phyloP scores from a whole-genome alignment of 805 yeast species.

The Pichia ethanolica region DNA sequence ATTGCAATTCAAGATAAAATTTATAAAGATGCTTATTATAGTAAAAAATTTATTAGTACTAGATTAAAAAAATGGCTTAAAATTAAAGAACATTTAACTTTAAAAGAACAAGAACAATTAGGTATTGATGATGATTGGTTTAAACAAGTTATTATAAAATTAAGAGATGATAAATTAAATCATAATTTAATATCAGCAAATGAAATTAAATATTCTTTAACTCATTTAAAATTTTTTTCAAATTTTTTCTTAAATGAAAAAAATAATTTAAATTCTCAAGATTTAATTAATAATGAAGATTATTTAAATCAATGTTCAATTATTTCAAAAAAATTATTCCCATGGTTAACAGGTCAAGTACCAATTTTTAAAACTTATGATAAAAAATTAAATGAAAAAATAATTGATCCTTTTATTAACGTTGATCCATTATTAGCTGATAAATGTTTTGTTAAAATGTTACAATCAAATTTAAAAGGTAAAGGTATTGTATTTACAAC shows the following conservation, averaged over 20 bases:
- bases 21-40: slow-evolving; percentile 25
- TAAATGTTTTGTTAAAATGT: slow-evolving; percentile 24
- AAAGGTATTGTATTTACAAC: slow-evolving; percentile 51
- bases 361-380: slow-evolving; percentile 35
- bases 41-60: slow-evolving; percentile 19
- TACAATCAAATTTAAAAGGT: slow-evolving; percentile 30
- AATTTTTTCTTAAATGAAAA: slow-evolving; percentile 15
- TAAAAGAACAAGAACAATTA: slow-evolving; percentile 17
- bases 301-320: slow-evolving; percentile 12
- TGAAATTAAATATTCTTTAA: slow-evolving; percentile 20
- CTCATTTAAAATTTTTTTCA: slow-evolving; percentile 23
- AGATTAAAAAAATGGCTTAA: slow-evolving; percentile 24
- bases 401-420: slow-evolving; percentile 9
- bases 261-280: slow-evolving; percentile 2
- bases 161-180: slow-evolving; percentile 17
- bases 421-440: not conserved
- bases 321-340: slow-evolving; percentile 27
- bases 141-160: slow-evolving; percentile 14
- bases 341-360: slow-evolving; percentile 33
- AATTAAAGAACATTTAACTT: slow-evolving; percentile 19
- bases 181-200: slow-evolving; percentile 20
- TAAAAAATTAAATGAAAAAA: slow-evolving; percentile 11
- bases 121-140: slow-evolving; percentile 20
- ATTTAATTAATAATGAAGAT: not conserved
- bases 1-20: slow-evolving; percentile 23